These are phyloP conservation scores for Clonostachys solani DNA, from an alignment of 2,329 filamentous ascomycete genomes.

Conservation along the genomic window DNA sequence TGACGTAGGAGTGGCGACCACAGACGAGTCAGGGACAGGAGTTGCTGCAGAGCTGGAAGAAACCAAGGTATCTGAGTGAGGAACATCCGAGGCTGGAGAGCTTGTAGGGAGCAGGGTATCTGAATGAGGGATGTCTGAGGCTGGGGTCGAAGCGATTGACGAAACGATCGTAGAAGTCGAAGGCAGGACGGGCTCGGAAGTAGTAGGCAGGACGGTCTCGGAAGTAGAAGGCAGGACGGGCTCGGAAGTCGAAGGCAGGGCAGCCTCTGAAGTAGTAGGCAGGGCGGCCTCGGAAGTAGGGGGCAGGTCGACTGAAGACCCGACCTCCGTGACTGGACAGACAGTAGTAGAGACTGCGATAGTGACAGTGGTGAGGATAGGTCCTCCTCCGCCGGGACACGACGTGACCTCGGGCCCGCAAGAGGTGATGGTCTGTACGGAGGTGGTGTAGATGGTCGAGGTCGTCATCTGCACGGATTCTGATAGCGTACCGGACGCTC, in stretches of 20 bases:
- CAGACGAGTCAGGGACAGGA: neutral
- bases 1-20: neutral
- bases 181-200: neutral
- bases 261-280: neutral
- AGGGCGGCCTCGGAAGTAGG: neutral
- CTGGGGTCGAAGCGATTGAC: too few species aligned
- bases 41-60: neutral
- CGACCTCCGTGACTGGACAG: slow-evolving; percentile 2
- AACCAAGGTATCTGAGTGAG: neutral
- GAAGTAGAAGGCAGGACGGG: neutral
- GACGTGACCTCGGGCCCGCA: slow-evolving; percentile 3
- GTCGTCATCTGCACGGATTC: slow-evolving; percentile 5
- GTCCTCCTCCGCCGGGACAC: slow-evolving; percentile 11
- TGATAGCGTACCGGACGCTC: too few species aligned
- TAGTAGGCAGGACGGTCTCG: neutral
- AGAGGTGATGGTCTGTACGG: slow-evolving; percentile 12
- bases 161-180: too few species aligned
- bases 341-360: slow-evolving; percentile 2
- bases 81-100: neutral
- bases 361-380: slow-evolving; percentile 3
- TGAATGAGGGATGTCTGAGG: too few species aligned
- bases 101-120: too few species aligned
- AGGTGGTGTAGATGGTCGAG: slow-evolving; percentile 14
- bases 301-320: neutral
- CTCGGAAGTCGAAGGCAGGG: neutral